These are phyloP conservation scores for Epichloe bromicola DNA, from an alignment of 2,329 filamentous ascomycete species.

Conservation along the genomic window DNA sequence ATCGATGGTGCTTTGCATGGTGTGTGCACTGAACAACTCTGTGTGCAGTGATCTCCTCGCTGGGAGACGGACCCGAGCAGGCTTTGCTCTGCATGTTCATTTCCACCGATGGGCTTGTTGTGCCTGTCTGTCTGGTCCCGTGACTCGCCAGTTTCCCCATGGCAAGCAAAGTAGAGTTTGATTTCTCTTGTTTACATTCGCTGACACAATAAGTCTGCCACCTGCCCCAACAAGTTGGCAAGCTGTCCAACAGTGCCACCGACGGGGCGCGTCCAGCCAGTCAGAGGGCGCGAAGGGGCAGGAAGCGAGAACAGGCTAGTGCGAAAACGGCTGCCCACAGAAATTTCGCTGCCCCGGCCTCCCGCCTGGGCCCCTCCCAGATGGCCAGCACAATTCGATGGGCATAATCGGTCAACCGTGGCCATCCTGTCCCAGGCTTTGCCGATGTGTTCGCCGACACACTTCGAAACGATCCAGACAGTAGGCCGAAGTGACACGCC, in stretches of 20 bases:
- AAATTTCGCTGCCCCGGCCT: background rate
- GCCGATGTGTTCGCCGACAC: slow-evolving; percentile 7
- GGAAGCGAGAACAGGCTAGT: background rate
- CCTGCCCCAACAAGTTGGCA: too few relatives aligned
- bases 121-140: background rate
- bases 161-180: background rate
- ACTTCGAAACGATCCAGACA: slow-evolving; percentile 5
- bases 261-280: background rate
- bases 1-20: too few relatives aligned
- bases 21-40: too few relatives aligned
- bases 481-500: slow-evolving; percentile 6
- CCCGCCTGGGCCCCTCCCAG: background rate
- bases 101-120: too few relatives aligned
- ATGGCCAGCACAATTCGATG: slow-evolving; percentile 1
- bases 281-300: background rate
- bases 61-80: too few relatives aligned
- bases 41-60: too few relatives aligned
- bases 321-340: background rate
- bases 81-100: too few relatives aligned
- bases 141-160: background rate
- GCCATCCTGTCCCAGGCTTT: slow-evolving; percentile 2
- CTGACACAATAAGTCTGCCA: background rate
- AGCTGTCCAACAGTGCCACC: background rate
- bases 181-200: too few relatives aligned
- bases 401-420: slow-evolving; percentile 4